These are phyloP conservation scores for Diaporthe sp. DNA, from an alignment of 2,329 filamentous ascomycete species.

Conservation along the genomic window DNA sequence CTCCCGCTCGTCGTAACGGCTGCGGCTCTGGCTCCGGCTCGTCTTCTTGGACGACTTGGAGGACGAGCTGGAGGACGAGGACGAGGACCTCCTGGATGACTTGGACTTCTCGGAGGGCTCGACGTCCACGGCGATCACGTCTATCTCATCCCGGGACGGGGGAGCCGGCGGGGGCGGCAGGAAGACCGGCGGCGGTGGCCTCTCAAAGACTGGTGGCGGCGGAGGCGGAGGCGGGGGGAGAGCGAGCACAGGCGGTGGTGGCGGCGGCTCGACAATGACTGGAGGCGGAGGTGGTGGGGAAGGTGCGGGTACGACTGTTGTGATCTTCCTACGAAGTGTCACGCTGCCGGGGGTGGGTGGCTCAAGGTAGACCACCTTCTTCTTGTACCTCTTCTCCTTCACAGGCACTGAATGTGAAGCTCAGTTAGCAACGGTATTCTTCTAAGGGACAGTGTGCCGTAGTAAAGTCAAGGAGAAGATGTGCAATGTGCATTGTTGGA, in stretches of 20 bases:
- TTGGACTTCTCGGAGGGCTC: constrained; percentile 44
- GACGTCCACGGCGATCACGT: constrained; percentile 49
- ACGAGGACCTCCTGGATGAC: constrained; percentile 30
- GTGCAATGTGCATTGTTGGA: background rate
- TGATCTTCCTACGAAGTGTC: constrained; percentile 54
- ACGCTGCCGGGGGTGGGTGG: constrained; percentile 57
- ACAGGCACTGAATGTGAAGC: constrained; percentile 18
- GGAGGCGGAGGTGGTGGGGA: constrained; percentile 49
- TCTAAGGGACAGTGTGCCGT: background rate
- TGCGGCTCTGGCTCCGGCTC: constrained; percentile 45
- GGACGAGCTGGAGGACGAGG: constrained; percentile 32
- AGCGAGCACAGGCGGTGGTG: constrained; percentile 43
- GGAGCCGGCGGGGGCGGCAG: constrained; percentile 43
- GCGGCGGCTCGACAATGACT: constrained; percentile 41
- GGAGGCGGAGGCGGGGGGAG: constrained; percentile 44
- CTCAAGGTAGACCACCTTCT: constrained; percentile 60
- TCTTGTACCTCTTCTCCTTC: constrained; percentile 47
- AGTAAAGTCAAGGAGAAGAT: background rate
- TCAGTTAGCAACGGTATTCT: constrained; percentile 12
- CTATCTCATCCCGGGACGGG: constrained; percentile 46
- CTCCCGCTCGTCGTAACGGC: constrained; percentile 44
- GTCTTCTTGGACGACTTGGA: constrained; percentile 37
- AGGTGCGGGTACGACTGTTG: constrained; percentile 54
- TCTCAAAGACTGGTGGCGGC: constrained; percentile 42
- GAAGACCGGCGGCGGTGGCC: constrained; percentile 42